Conservation (phyloP, 176 grass and related monocot genomes). For the Pharus latifolius region DNA sequence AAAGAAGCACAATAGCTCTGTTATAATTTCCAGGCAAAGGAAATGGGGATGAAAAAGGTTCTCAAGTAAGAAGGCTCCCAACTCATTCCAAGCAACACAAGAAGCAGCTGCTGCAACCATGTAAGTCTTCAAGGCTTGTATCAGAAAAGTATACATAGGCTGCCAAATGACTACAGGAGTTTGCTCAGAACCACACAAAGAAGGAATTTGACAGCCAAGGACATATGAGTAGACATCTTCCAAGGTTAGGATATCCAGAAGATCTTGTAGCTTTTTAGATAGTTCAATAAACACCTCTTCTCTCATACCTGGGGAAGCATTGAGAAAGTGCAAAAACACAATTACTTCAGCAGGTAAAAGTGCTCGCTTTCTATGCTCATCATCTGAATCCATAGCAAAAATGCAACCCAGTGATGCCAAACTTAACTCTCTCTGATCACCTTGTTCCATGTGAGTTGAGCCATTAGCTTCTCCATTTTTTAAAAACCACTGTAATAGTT, state of each 20-base stretch:
- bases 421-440: constrained; percentile 19
- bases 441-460: constrained; percentile 12
- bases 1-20: constrained; percentile 82
- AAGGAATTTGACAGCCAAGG: constrained; percentile 71
- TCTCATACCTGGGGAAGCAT: constrained; percentile 38
- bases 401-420: constrained; percentile 32
- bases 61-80: constrained; percentile 64
- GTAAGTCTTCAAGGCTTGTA: constrained; percentile 72
- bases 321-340: constrained; percentile 73
- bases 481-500: constrained; percentile 53
- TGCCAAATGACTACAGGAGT: constrained; percentile 56
- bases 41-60: constrained; percentile 78
- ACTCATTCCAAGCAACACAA: constrained; percentile 50
- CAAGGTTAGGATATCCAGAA: constrained; percentile 42
- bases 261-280: constrained; percentile 53
- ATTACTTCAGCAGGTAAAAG: constrained; percentile 53
- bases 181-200: constrained; percentile 25
- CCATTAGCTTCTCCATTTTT: constrained; percentile 26
- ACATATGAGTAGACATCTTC: constrained; percentile 65
- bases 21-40: constrained; percentile 67
- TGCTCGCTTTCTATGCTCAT: constrained; percentile 27
- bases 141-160: constrained; percentile 52
- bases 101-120: constrained; percentile 60
- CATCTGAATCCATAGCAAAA: constrained; percentile 44
- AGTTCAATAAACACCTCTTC: constrained; percentile 57